These are phyloP conservation scores for Lachancea fermentati DNA, from an alignment of 805 yeast genomes.

Conservation along the genomic window DNA sequence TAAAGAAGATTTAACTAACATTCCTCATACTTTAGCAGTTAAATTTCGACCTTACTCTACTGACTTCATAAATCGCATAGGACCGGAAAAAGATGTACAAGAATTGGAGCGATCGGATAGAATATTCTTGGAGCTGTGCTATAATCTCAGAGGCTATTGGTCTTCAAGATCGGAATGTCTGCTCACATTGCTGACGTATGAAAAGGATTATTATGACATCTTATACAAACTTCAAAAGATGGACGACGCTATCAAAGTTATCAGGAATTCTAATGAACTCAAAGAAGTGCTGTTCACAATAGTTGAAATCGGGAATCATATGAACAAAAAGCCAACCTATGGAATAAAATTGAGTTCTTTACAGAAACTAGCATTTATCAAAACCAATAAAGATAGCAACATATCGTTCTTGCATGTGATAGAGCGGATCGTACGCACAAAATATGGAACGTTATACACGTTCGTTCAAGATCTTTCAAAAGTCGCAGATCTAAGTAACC, in stretches of 20 bases:
- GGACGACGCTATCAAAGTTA: constrained; percentile 52
- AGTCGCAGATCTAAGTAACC: constrained; percentile 49
- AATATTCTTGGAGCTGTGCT: constrained; percentile 60
- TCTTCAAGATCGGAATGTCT: constrained; percentile 62
- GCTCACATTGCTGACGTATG: constrained; percentile 48
- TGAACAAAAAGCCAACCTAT: constrained; percentile 70
- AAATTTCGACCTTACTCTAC: constrained; percentile 60
- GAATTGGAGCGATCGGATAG: constrained; percentile 67
- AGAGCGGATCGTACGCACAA: constrained; percentile 58
- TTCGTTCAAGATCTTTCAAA: constrained; percentile 57
- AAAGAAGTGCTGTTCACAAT: constrained; percentile 58
- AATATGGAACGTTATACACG: constrained; percentile 57
- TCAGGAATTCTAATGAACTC: constrained; percentile 48
- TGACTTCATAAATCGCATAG: constrained; percentile 35
- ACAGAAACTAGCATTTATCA: constrained; percentile 64
- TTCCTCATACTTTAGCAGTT: constrained; percentile 50
- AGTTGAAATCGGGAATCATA: constrained; percentile 69
- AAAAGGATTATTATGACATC: constrained; percentile 61
- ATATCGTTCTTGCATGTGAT: constrained; percentile 71
- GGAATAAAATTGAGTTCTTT: constrained; percentile 70
- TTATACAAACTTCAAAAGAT: constrained; percentile 48
- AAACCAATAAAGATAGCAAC: constrained; percentile 57
- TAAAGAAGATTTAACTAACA: constrained; percentile 56
- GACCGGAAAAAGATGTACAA: constrained; percentile 41
- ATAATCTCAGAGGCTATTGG: constrained; percentile 68